These are phyloP conservation scores for Saccharomycopsis fodiens DNA, from an alignment of 805 yeast species.

Conservation along the genomic window DNA sequence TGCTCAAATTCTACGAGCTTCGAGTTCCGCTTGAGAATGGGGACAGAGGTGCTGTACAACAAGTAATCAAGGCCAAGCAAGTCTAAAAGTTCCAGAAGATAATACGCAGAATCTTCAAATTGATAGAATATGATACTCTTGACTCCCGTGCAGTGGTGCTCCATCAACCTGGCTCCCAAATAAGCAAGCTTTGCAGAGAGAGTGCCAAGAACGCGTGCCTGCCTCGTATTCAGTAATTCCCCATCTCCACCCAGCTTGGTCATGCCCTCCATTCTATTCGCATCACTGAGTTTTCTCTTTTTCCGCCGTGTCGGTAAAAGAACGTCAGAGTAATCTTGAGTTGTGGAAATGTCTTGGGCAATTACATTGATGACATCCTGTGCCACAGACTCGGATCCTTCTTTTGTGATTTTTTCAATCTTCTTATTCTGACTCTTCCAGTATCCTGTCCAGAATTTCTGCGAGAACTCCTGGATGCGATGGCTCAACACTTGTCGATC, in stretches of 20 bases:
- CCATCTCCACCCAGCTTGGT: background rate
- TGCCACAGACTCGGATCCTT: slow-evolving; percentile 31
- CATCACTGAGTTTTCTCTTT: background rate
- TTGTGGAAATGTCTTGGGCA: background rate
- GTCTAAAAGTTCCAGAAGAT: slow-evolving; percentile 57
- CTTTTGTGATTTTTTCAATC: slow-evolving; percentile 30
- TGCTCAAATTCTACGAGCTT: slow-evolving; percentile 45
- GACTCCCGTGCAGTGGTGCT: slow-evolving; percentile 38
- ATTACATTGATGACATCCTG: slow-evolving; percentile 28
- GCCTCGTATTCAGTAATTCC: slow-evolving; percentile 17
- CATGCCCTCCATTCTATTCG: background rate
- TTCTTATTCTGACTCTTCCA: slow-evolving; percentile 35
- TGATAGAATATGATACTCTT: slow-evolving; percentile 63
- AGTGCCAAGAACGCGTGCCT: slow-evolving; percentile 47
- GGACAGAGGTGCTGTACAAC: slow-evolving; percentile 56
- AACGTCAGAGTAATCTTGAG: slow-evolving; percentile 1
- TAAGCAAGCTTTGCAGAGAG: slow-evolving; percentile 60
- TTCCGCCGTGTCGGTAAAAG: background rate
- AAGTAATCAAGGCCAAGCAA: slow-evolving; percentile 52
- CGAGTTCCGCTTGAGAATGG: slow-evolving; percentile 40
- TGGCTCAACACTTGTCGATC: slow-evolving; percentile 26
- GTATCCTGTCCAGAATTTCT: slow-evolving; percentile 45
- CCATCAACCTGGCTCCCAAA: slow-evolving; percentile 44
- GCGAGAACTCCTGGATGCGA: slow-evolving; percentile 30
- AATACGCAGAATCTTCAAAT: slow-evolving; percentile 64